Evolutionary conservation across 2,329 filamentous ascomycete genomes (phyloP).

Genomic region (Triangularia setosa): DNA sequence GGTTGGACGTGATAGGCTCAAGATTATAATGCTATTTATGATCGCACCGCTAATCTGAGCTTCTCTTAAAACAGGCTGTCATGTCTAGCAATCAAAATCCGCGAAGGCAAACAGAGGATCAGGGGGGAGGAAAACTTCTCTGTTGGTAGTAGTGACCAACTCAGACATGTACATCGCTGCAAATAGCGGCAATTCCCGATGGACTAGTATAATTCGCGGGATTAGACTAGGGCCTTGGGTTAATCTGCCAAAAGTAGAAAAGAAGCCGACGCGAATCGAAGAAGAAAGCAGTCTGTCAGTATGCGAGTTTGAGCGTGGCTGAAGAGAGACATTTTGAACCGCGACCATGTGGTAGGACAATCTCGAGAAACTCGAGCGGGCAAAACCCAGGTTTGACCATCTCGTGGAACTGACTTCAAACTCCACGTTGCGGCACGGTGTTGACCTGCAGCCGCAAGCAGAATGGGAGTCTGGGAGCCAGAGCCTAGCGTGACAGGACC

Average conservation of each 20-base stretch:
- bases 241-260: conserved; percentile 3
- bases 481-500: background rate
- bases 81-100: background rate
- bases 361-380: background rate
- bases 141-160: background rate
- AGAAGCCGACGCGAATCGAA: background rate
- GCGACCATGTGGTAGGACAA: conserved; percentile 4
- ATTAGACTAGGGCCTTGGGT: background rate
- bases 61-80: background rate
- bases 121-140: background rate
- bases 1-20: background rate
- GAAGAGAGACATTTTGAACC: background rate
- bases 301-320: background rate
- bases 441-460: background rate
- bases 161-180: background rate
- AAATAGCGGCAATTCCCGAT: background rate
- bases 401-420: background rate
- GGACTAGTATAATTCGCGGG: background rate
- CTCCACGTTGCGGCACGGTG: background rate
- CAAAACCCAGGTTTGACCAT: background rate
- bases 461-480: background rate
- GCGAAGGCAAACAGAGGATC: background rate
- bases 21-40: background rate
- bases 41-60: background rate
- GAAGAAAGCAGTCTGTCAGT: background rate